Evolutionary conservation across 805 yeast genomes (phyloP).

Genomic region (Starmerella sp.): DNA sequence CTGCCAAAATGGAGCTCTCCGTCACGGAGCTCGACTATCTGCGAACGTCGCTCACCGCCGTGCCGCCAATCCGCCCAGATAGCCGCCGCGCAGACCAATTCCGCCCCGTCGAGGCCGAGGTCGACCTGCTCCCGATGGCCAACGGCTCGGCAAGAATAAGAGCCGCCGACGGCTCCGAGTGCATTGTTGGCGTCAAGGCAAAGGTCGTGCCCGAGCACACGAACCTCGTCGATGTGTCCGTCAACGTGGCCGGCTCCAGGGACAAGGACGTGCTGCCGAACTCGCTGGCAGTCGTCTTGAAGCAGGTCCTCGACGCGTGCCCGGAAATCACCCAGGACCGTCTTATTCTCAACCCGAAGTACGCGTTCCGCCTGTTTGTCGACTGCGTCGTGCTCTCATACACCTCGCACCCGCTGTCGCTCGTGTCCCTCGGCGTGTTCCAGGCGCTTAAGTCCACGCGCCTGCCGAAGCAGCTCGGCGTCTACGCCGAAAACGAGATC

Average conservation of each 20-base stretch:
- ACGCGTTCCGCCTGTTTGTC: constrained; percentile 63
- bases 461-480: constrained; percentile 52
- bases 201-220: constrained; percentile 44
- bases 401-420: constrained; percentile 67
- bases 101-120: constrained; percentile 74
- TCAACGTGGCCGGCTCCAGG: constrained; percentile 56
- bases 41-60: constrained; percentile 52
- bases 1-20: constrained; percentile 28
- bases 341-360: constrained; percentile 52
- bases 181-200: constrained; percentile 81
- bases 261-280: constrained; percentile 65
- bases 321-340: constrained; percentile 33
- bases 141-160: constrained; percentile 87
- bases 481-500: constrained; percentile 33
- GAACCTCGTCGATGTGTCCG: constrained; percentile 57
- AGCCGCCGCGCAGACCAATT: constrained; percentile 65
- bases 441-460: constrained; percentile 70
- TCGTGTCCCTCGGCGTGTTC: constrained; percentile 69
- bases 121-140: constrained; percentile 71
- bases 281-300: constrained; percentile 51
- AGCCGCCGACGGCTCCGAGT: constrained; percentile 83
- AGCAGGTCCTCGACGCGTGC: constrained; percentile 32
- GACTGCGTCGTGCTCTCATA: constrained; percentile 73
- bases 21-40: constrained; percentile 43
- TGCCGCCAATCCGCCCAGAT: constrained; percentile 71